Conservation (phyloP, 768 basidiomycete species). For the Phylloporus rhodoxanthus region DNA sequence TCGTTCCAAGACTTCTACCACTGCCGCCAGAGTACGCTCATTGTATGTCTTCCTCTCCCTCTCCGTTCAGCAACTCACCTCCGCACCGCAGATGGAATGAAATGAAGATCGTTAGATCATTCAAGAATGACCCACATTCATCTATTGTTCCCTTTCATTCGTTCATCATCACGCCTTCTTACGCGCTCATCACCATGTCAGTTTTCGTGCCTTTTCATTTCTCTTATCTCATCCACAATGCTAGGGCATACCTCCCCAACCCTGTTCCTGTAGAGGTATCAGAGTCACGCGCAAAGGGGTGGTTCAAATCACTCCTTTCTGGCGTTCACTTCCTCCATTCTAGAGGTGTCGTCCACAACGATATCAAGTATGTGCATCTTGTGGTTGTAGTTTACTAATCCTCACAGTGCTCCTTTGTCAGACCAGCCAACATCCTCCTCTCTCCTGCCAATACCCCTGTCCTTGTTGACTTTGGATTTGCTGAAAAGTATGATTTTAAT, state of each 20-base stretch:
- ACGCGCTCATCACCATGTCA: conserved; percentile 89
- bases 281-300: conserved; percentile 68
- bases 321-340: conserved; percentile 80
- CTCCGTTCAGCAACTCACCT: conserved; percentile 1
- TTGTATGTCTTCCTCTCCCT: conserved; percentile 45
- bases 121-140: conserved; percentile 83
- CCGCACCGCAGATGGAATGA: conserved; percentile 77
- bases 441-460: conserved; percentile 74
- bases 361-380: conserved; percentile 68
- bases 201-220: conserved; percentile 26
- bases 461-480: conserved; percentile 95
- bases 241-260: conserved; percentile 81
- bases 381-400: not conserved
- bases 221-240: conserved; percentile 6
- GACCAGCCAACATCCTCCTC: conserved; percentile 90
- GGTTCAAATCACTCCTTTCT: conserved; percentile 79
- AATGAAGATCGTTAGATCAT: conserved; percentile 88
- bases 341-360: conserved; percentile 85
- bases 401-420: conserved; percentile 24
- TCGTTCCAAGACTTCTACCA: conserved; percentile 71
- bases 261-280: conserved; percentile 85
- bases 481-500: conserved; percentile 71
- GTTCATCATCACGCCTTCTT: conserved; percentile 88
- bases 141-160: conserved; percentile 90
- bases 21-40: conserved; percentile 83